Evolutionary conservation across 331 rosid genomes (phyloP), one percentile per base, ranked within the genome.

Genomic region (Ulmus americana): DNA sequence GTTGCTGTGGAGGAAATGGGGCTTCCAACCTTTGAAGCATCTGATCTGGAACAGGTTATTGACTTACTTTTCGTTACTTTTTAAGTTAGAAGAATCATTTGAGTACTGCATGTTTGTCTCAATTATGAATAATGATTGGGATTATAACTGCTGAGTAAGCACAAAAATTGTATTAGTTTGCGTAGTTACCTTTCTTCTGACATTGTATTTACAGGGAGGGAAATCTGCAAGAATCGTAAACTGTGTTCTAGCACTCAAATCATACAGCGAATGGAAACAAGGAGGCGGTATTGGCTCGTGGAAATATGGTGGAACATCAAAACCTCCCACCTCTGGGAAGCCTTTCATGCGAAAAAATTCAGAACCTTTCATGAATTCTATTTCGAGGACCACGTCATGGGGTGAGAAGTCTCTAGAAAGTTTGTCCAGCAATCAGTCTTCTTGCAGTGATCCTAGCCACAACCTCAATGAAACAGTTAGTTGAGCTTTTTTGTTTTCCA

Each of bases 11-110:
- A 78, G 62, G 95, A 85, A 70, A 47, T 85, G 87, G 97, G 97
- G 35, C 78, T 94, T 80, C 99, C 97, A 57, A 69, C 86, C 67
- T 94, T 90, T 69, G 96, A 87, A 77, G 86, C 86, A 71, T 90
- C 88, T 59, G 99, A 90, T 81, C 75, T 94, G 76, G 96, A 84
- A 74, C 87, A 87, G 90, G 98, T 85, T 39, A 41, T 57, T 74
- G 35, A 0, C 44, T 47, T 28, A 42, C 45, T 60, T 20, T 22
- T 63, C 20, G 5, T 28, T 3, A 28, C 35, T 28, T 28, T 28
- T 28, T 28, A 28, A 28, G 35, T 28, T 28, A 28, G 35, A 28
- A 28, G 35, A 28, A 28, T 28, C 35, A 28, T 28, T 28, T 28
- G 35, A 28, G 35, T 28, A 28, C 35, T 3, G 11, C 28, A 65